phyloP scores from a whole-genome alignment of 108 stramenopile species.

The Cylindrotheca closterium region DNA sequence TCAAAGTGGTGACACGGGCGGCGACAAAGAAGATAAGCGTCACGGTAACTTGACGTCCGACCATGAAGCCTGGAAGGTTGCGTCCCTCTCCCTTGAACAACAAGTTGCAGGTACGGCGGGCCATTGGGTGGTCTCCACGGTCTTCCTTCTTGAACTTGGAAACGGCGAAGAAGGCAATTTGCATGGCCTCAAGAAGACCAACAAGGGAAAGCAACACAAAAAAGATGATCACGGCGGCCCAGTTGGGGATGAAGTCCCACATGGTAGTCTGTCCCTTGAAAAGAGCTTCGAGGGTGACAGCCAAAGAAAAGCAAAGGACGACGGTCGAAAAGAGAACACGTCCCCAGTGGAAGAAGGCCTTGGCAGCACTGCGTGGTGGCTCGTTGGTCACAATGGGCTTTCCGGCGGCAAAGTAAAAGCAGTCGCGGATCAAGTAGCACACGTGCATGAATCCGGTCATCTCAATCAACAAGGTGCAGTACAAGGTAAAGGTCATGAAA shows the following conservation, averaged over 20 bases:
- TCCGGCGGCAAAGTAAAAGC: conserved; percentile 40
- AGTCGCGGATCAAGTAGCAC: conserved; percentile 54
- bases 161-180: conserved; percentile 79
- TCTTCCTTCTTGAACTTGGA: conserved; percentile 59
- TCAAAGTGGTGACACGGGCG: conserved; percentile 59
- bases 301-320: conserved; percentile 53
- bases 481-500: conserved; percentile 67
- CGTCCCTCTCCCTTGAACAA: conserved; percentile 50
- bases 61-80: conserved; percentile 68
- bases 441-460: conserved; percentile 65
- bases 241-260: conserved; percentile 51
- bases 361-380: conserved; percentile 29
- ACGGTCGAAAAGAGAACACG: conserved; percentile 48
- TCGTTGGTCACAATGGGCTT: conserved; percentile 64
- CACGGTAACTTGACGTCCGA: conserved; percentile 74
- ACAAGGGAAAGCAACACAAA: conserved; percentile 56
- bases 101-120: conserved; percentile 49
- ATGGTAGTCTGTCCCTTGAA: conserved; percentile 69
- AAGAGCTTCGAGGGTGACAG: conserved; percentile 53
- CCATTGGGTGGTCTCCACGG: conserved; percentile 48
- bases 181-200: conserved; percentile 74
- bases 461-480: conserved; percentile 56
- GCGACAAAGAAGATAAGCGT: conserved; percentile 66
- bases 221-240: conserved; percentile 48
- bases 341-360: conserved; percentile 46